Base-by-base conservation (phyloP, 106 monocot genomes). In the Dendrobium chrysotoxum region DNA sequence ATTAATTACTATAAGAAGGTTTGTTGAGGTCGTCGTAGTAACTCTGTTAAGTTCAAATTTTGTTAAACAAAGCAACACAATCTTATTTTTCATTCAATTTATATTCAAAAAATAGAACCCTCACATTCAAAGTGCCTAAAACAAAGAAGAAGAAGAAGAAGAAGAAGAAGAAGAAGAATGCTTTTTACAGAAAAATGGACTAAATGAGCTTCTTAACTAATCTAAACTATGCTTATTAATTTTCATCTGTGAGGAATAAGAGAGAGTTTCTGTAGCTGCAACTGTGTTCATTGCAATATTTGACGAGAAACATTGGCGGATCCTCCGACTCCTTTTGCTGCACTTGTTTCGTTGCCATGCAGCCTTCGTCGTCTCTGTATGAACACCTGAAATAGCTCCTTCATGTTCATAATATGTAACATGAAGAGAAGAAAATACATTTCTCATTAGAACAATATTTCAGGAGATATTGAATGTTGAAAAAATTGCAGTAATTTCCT, bases 321-420 rank as follows among this genome's bases (percentile, higher is more conserved):
- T 77, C 77, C 16, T 75, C 81, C 28, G 3, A 23, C 5, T 85
- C 81, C 28, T 53, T 81, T 38, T 81, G 77, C 45, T 85, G 85
- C 77, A 85, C 85, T 42, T 85, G 85, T 44, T 85, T 85, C 18
- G 81, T 81, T 42, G 85, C 85, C 26, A 12, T 67, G 31, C 85
- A 85, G 12, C 81, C 85, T 55, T 81, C 77, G n/a, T 85, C 85
- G 20, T 81, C 80, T 54, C 77, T 85, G 50, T 85, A 77, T 9
- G 85, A 71, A 68, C 85, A 85, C 23, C 81, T 78, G 57, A 68
- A 85, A 42, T 85, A 85, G 72, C 81, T 57, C 53, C 85, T 85
- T 81, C 44, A 84, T 40, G 9, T 10, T 2, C 23, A 26, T 11
- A 67, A 44, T 44, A 44, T 44, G 44, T 9, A 44, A 9, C 44